Base-by-base conservation (phyloP, 805 yeast species). In the Saccharomycopsis oosterbeekiorum region DNA sequence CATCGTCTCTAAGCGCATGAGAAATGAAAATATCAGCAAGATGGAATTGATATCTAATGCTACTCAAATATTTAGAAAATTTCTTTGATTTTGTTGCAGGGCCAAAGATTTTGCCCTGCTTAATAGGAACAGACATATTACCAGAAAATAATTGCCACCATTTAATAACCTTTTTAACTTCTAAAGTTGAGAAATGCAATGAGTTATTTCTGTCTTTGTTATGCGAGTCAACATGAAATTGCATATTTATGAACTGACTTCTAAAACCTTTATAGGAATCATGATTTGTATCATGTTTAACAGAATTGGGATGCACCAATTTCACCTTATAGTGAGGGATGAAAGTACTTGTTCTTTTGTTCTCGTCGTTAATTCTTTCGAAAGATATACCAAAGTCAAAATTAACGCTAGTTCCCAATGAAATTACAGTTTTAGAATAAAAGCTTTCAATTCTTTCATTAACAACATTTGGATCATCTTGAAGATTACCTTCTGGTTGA, bases 61-160 rank as follows among this genome's bases (percentile, higher is more conserved):
- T 85, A 66, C 77, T 82, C 50, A 92, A 74, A 70, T 86, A 88
- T 57, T 81, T 80, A 0, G 96, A 88, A 68, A 92, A 87, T 70
- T 89, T 91, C 61, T 82, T 83, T 9, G 83, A 75, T 37, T 78
- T 71, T 59, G 77, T 77, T 5, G 73, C 69, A 24, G 81, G 81
- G 0, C 83, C 84, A 75, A 89, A 93, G 26, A 94, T 69, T 1
- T 74, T 71, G 0, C 98, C 97, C 55, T 81, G 78, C 58, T 96
- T 80, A 15, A 90, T 80, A 0, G 98, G 97, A 21, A 92, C 75
- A 63, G 85, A 80, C 71, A 83, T 75, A 60, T 86, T 84, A 29
- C 93, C 86, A n/a, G 86, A 80, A 71, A 93, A 93, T 65, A 88
- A 79, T 40, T 74, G 73, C 96, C 97, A 92, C 98, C 98, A 94